These are phyloP conservation scores for Sporisorium scitamineum DNA, from an alignment of 1,284 basidiomycete species.

Conservation along the genomic window DNA sequence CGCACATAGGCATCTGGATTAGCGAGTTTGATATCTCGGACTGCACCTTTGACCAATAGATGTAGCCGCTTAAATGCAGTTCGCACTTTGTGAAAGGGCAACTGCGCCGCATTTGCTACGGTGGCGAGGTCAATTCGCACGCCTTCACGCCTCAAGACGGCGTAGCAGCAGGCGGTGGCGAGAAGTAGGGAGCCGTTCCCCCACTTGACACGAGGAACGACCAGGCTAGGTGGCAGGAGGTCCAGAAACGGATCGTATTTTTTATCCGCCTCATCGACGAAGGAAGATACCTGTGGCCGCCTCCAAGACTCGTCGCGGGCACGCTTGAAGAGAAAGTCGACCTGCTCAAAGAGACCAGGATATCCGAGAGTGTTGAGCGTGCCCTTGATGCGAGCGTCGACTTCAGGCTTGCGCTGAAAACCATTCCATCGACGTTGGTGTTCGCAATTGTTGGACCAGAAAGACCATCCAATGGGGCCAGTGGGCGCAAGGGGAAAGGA, in stretches of 20 bases:
- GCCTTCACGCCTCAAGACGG: slow-evolving; percentile 33
- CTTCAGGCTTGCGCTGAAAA: slow-evolving; percentile 27
- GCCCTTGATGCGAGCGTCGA: slow-evolving; percentile 26
- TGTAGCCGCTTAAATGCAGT: slow-evolving; percentile 21
- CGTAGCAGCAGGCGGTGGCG: slow-evolving; percentile 48
- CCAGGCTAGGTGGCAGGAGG: background rate
- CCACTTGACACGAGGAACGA: slow-evolving; percentile 27
- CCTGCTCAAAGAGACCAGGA: slow-evolving; percentile 20
- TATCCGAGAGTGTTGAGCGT: slow-evolving; percentile 20
- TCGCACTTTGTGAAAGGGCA: slow-evolving; percentile 14
- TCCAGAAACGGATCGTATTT: background rate
- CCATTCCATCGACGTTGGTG: slow-evolving; percentile 8
- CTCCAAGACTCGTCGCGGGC: slow-evolving; percentile 31
- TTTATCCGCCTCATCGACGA: background rate
- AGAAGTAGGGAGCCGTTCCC: slow-evolving; percentile 22
- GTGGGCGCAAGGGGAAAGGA: background rate
- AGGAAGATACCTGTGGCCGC: background rate
- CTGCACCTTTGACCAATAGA: slow-evolving; percentile 19
- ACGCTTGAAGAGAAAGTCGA: slow-evolving; percentile 38
- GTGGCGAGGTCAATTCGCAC: slow-evolving; percentile 22
- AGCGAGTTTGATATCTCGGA: slow-evolving; percentile 22
- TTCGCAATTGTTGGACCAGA: slow-evolving; percentile 21
- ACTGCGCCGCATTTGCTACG: slow-evolving; percentile 27
- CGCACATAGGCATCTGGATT: slow-evolving; percentile 30
- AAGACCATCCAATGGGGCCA: background rate